Evolutionary conservation across 2,329 filamentous ascomycete genomes (phyloP).

Genomic region (Drechslerella dactyloides): DNA sequence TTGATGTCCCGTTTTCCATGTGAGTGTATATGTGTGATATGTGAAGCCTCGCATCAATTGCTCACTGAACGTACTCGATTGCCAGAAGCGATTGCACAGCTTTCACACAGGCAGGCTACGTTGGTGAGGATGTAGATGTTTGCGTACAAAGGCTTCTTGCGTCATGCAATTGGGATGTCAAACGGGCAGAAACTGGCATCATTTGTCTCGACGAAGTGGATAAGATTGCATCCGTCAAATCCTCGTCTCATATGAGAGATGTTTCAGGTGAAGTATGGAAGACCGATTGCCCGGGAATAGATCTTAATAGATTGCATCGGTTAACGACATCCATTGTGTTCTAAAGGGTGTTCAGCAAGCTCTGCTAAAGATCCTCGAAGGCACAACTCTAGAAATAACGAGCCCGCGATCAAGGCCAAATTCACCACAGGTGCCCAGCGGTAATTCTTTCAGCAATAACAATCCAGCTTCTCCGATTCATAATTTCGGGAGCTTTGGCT

Average conservation of each 20-base stretch:
- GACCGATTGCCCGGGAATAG: not conserved
- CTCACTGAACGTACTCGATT: not conserved
- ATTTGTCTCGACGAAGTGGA: constrained; percentile 97
- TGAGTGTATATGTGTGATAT: constrained; percentile 24
- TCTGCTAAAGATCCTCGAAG: constrained; percentile 92
- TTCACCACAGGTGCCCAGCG: constrained; percentile 64
- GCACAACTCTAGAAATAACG: constrained; percentile 87
- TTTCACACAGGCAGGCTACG: constrained; percentile 95
- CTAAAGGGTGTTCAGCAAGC: constrained; percentile 84
- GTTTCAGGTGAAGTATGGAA: constrained; percentile 75
- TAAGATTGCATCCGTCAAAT: constrained; percentile 89
- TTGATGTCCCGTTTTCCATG: constrained; percentile 75
- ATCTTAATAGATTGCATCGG: too few species aligned
- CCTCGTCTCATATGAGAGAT: constrained; percentile 80
- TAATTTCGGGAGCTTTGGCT: constrained; percentile 44
- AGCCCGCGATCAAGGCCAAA: constrained; percentile 61
- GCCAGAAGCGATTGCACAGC: constrained; percentile 76
- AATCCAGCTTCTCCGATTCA: constrained; percentile 58
- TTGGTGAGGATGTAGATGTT: constrained; percentile 95
- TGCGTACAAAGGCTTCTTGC: constrained; percentile 90
- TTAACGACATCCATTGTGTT: too few species aligned
- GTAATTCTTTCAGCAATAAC: constrained; percentile 53
- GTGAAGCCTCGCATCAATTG: not conserved
- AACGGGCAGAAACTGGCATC: constrained; percentile 75
- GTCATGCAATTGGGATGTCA: constrained; percentile 71